Percentiles rank a stretch among this genome's conserved stretches.
These are phyloP conservation scores for Leishmania guyanensis DNA, from an alignment of 208 protist species.

Conservation along the genomic window DNA sequence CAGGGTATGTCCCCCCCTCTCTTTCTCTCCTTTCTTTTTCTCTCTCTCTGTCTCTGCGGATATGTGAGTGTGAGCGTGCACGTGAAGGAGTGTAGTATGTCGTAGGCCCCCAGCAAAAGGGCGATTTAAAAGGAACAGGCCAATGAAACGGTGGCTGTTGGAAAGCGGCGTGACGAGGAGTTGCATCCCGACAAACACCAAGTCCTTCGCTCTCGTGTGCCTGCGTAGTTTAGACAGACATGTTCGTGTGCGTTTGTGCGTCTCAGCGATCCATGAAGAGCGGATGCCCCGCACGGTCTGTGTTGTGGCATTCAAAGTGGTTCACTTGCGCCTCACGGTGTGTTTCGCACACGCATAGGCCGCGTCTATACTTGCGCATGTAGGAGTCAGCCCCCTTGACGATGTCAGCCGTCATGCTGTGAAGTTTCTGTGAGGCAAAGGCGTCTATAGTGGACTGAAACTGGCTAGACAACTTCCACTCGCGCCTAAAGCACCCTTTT, in stretches of 20 bases:
- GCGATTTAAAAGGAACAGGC: background rate
- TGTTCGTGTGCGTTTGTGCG: background rate
- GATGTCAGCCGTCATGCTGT: background rate
- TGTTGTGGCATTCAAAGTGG: background rate
- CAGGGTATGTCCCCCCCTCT: background rate
- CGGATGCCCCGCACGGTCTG: no score
- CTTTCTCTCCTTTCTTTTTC: background rate
- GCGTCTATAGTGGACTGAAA: no score
- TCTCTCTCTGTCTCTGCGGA: background rate
- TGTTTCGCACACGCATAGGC: background rate
- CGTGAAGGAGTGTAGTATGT: background rate
- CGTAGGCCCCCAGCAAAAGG: no score
- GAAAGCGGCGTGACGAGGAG: background rate
- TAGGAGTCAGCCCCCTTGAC: background rate
- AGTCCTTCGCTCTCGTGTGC: background rate
- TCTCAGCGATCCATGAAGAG: background rate
- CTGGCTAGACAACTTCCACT: background rate
- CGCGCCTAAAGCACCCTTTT: background rate
- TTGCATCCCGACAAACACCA: background rate
- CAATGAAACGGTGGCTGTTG: background rate
- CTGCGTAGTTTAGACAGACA: background rate
- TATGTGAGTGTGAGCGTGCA: constrained; percentile 1
- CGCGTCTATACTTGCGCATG: background rate
- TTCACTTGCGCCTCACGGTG: background rate
- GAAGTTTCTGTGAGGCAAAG: background rate